Conservation (phyloP, 306 rosid genomes). For the Vicia faba region DNA sequence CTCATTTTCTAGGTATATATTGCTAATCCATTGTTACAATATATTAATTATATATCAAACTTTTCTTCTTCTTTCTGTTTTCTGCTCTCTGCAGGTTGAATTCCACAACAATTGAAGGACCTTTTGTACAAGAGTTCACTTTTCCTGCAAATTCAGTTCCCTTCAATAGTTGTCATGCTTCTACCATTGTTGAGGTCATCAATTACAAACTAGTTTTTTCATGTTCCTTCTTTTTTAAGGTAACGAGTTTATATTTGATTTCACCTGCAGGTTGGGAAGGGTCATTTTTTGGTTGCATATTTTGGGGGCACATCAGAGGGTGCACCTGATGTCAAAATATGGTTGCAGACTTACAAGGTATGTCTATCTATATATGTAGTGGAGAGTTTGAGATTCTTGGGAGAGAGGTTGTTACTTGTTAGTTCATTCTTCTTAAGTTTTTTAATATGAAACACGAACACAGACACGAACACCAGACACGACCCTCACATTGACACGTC, state of each 20-base stretch:
- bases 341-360: constrained; percentile 80
- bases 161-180: constrained; percentile 84
- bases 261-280: constrained; percentile 59
- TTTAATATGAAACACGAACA: too few relatives aligned
- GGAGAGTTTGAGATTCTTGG: too few relatives aligned
- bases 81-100: constrained; percentile 53
- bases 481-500: too few relatives aligned
- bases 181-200: constrained; percentile 92
- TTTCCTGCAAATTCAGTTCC: constrained; percentile 76
- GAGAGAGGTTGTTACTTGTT: too few relatives aligned
- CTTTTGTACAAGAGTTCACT: constrained; percentile 64
- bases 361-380: too few relatives aligned
- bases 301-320: constrained; percentile 80
- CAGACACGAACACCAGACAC: too few relatives aligned
- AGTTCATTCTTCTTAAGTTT: too few relatives aligned
- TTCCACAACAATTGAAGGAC: constrained; percentile 45
- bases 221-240: neutral
- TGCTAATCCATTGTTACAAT: neutral
- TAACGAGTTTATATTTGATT: neutral
- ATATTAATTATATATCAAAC: neutral
- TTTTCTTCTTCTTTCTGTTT: neutral
- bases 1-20: constrained; percentile 47
- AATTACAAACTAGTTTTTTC: constrained; percentile 1
- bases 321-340: constrained; percentile 91
- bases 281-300: constrained; percentile 77